Evolutionary conservation across 2,329 filamentous ascomycete genomes (phyloP).

Genomic region (Amylocarpus encephaloides): DNA sequence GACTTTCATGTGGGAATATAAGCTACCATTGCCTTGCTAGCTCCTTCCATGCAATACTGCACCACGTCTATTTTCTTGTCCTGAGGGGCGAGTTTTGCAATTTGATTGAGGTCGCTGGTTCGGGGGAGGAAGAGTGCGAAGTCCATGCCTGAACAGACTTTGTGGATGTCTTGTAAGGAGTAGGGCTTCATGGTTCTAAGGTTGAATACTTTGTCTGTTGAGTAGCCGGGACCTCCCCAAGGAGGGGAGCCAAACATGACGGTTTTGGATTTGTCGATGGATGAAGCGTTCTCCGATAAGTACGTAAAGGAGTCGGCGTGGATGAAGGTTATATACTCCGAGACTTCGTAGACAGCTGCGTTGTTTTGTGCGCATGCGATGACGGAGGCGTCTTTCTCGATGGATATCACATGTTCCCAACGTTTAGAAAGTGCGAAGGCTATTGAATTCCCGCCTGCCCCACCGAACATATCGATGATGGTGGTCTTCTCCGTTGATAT

Average conservation of each 20-base stretch:
- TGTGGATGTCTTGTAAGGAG: slow-evolving; percentile 55
- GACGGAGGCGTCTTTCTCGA: slow-evolving; percentile 76
- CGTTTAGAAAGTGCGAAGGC: slow-evolving; percentile 78
- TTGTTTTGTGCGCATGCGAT: slow-evolving; percentile 91
- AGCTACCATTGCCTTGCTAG: slow-evolving; percentile 74
- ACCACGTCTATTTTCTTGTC: slow-evolving; percentile 62
- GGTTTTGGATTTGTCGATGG: slow-evolving; percentile 24
- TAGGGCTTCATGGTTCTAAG: slow-evolving; percentile 86
- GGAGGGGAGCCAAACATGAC: slow-evolving; percentile 68
- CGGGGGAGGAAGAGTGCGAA: slow-evolving; percentile 78
- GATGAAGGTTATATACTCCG: slow-evolving; percentile 75
- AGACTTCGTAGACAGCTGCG: slow-evolving; percentile 75
- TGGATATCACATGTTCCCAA: slow-evolving; percentile 79
- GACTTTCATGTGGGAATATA: slow-evolving; percentile 43
- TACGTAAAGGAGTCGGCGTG: slow-evolving; percentile 72
- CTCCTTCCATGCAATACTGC: slow-evolving; percentile 88
- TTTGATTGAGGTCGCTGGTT: slow-evolving; percentile 74
- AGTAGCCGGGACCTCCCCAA: slow-evolving; percentile 66
- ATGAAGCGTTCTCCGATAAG: slow-evolving; percentile 14
- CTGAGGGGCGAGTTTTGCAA: slow-evolving; percentile 51
- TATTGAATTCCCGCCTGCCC: slow-evolving; percentile 89
- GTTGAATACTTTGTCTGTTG: slow-evolving; percentile 67
- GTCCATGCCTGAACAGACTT: slow-evolving; percentile 52
- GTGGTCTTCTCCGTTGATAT: slow-evolving; percentile 19
- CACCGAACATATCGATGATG: slow-evolving; percentile 84